These are phyloP conservation scores for Fusarium dlaminii DNA, from an alignment of 2,329 filamentous ascomycete genomes.

Conservation along the genomic window DNA sequence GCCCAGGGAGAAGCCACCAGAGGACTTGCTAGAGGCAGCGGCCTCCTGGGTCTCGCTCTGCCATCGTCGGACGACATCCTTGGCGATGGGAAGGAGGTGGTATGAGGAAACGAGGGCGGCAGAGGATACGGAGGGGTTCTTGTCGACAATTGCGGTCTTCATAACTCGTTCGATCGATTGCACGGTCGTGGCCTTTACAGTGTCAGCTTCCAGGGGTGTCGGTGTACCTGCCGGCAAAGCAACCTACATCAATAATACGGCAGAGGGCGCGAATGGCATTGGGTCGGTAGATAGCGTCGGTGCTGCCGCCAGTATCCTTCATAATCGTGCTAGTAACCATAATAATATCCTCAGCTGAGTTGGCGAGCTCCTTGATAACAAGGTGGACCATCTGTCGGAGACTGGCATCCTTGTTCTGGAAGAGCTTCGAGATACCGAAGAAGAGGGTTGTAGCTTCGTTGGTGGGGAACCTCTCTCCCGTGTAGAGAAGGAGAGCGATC, in stretches of 20 bases:
- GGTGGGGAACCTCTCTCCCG: slow-evolving; percentile 94
- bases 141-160: slow-evolving; percentile 99
- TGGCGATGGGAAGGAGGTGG: slow-evolving; percentile 94
- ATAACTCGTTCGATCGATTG: slow-evolving; percentile 98
- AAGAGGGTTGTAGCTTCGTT: slow-evolving; percentile 98
- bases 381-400: slow-evolving; percentile 99
- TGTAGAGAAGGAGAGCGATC: slow-evolving; percentile 95
- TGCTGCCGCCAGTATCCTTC: slow-evolving; percentile 98
- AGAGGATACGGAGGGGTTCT: slow-evolving; percentile 96
- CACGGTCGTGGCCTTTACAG: slow-evolving; percentile 83
- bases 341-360: slow-evolving; percentile 97
- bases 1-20: slow-evolving; percentile 87
- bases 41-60: slow-evolving; percentile 99
- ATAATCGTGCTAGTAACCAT: slow-evolving; percentile 99
- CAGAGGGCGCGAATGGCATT: slow-evolving; percentile 96
- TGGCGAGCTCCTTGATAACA: slow-evolving; percentile 95
- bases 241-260: slow-evolving; percentile 90
- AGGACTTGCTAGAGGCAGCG: slow-evolving; percentile 88
- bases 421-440: slow-evolving; percentile 98
- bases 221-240: slow-evolving; percentile 18
- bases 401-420: slow-evolving; percentile 99
- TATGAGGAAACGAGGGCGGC: slow-evolving; percentile 97
- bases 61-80: slow-evolving; percentile 95
- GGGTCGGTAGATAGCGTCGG: slow-evolving; percentile 90
- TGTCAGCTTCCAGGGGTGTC: slow-evolving; percentile 42